Evolutionary conservation across 2,329 filamentous ascomycete species (phyloP).

Genomic region (Diaporthe vaccinii): DNA sequence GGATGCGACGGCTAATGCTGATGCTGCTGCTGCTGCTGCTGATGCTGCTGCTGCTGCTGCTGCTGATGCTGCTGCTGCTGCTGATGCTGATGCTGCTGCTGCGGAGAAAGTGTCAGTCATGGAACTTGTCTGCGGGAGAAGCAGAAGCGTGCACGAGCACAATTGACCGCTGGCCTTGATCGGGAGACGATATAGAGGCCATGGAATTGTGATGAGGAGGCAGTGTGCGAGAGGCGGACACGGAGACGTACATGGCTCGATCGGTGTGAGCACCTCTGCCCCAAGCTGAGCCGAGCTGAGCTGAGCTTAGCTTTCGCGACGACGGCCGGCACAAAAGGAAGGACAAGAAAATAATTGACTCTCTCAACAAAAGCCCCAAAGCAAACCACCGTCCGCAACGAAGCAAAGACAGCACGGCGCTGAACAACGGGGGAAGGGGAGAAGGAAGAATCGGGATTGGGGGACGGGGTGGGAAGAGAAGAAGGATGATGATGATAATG

Average conservation of each 20-base stretch:
- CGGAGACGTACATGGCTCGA: constrained; percentile 5
- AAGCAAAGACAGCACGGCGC: constrained; percentile 34
- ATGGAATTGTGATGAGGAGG: too few species aligned
- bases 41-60: background rate
- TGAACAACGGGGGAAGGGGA: constrained; percentile 40
- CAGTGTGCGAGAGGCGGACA: background rate
- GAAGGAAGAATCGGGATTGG: constrained; percentile 36
- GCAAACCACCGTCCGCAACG: constrained; percentile 35
- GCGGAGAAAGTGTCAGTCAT: background rate
- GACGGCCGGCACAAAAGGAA: constrained; percentile 39
- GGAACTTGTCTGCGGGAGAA: background rate
- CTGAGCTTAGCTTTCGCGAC: constrained; percentile 11
- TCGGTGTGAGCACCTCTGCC: constrained; percentile 3
- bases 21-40: background rate
- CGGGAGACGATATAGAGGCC: background rate
- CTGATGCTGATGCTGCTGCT: background rate
- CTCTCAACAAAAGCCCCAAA: constrained; percentile 25
- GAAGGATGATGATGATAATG: constrained; percentile 24
- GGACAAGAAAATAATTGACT: constrained; percentile 40
- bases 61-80: background rate
- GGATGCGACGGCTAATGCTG: background rate
- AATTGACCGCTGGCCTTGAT: background rate
- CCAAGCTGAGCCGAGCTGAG: constrained; percentile 13
- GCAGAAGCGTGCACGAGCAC: background rate
- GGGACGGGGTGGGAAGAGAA: constrained; percentile 14